Base-by-base conservation (phyloP, 805 yeast genomes). In the Wickerhamomyces xylosicus region DNA sequence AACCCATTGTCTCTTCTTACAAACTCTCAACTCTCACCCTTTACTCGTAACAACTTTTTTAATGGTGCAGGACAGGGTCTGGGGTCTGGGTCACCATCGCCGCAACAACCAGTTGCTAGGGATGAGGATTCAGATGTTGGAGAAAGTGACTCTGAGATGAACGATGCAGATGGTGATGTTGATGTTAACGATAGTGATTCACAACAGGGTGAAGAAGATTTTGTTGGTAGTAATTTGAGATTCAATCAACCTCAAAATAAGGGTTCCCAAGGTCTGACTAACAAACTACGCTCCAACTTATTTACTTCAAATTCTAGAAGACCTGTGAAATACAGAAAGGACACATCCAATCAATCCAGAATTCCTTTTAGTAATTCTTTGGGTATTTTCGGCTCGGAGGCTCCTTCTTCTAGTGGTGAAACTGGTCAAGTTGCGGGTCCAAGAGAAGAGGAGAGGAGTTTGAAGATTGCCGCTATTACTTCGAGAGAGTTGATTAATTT, bases 141-240 rank as follows among this genome's bases (percentile, higher is more conserved):
- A 15, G 56, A 45, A 1, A 46, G 48, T 22, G 57, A 52, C 31
- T 45, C 51, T 7, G 58, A 52, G 35, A 52, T 52, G 55, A 53
- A 52, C 20, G 58, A 53, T 22, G 44, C 16, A 31, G 55, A 50
- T 38, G 45, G 49, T 33, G 54, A 49, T 28, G 50, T 47, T 34
- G 46, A 41, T 6, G 38, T 42, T 2, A 40, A 39, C 17, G 37
- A 35, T 11, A 19, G 31, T 27, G 18, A 15, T 14, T 18, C 35
- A 11, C 35, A 33, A 19, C 6, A 13, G 6, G 35, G 35, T 4
- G 35, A 32, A 18, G 35, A 25, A 11, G 29, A 25, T 25, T 25
- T 25, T 13, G 29, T 25, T 11, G 25, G 8, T 18, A 9, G 19
- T 4, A 10, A 19, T 14, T 19, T 18, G n/a, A 33, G 25, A 8